Conservation (phyloP, 768 basidiomycete genomes). For the Scleroderma citrinum region DNA sequence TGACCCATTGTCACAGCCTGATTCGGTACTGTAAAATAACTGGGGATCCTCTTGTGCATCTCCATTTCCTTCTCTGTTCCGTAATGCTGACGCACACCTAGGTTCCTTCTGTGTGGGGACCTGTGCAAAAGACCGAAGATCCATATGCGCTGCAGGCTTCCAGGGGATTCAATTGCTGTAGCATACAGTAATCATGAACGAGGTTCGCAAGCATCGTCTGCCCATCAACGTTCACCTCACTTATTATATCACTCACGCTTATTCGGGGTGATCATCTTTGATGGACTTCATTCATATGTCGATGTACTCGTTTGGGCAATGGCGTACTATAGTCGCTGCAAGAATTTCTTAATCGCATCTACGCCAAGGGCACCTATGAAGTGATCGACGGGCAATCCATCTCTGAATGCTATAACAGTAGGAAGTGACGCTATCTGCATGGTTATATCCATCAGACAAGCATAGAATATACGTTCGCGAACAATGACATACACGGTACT, state of each 20-base stretch:
- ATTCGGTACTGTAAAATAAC: conserved; percentile 73
- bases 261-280: too few species aligned
- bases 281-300: too few species aligned
- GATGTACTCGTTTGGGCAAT: too few species aligned
- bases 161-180: conserved; percentile 47
- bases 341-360: conserved; percentile 37
- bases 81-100: conserved; percentile 25
- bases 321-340: conserved; percentile 33
- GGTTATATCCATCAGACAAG: background rate
- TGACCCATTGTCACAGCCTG: conserved; percentile 37
- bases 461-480: background rate
- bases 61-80: conserved; percentile 1
- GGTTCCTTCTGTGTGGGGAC: conserved; percentile 97
- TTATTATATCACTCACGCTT: conserved; percentile 5
- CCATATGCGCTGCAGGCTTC: conserved; percentile 76
- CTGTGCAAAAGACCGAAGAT: conserved; percentile 86
- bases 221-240: background rate
- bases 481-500: conserved; percentile 36
- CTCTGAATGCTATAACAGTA: conserved; percentile 71
- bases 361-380: conserved; percentile 60
- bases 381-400: conserved; percentile 50
- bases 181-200: conserved; percentile 42
- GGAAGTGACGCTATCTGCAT: conserved; percentile 67
- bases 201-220: background rate
- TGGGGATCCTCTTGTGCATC: conserved; percentile 58